phyloP scores from a whole-genome alignment of 2,329 filamentous ascomycete genomes.

The Sordariomycetes sp. region DNA sequence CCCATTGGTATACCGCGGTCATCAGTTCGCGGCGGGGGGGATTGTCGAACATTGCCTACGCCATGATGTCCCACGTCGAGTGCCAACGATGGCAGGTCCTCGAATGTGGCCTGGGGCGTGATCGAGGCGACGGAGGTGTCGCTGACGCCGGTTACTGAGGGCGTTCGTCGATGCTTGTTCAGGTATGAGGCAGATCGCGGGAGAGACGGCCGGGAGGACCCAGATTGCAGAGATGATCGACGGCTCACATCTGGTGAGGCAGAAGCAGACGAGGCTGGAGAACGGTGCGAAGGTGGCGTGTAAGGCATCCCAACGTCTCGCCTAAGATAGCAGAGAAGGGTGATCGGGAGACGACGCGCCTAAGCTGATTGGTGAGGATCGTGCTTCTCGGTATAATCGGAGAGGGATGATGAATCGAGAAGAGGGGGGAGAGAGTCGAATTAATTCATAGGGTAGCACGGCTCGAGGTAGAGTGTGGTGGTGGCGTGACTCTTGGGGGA shows the following conservation, averaged over 20 bases:
- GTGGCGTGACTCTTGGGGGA: too few relatives aligned
- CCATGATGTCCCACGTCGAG: constrained; percentile 12
- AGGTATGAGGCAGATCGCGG: constrained; percentile 60
- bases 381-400: too few relatives aligned
- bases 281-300: constrained; percentile 66
- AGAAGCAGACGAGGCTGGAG: constrained; percentile 49
- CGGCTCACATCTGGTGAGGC: constrained; percentile 49
- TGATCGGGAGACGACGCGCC: not conserved
- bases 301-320: constrained; percentile 62
- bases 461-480: too few relatives aligned
- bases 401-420: too few relatives aligned
- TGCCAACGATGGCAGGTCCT: constrained; percentile 35
- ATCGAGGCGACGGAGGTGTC: constrained; percentile 23
- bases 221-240: constrained; percentile 45
- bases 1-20: constrained; percentile 66
- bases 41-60: constrained; percentile 62
- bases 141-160: constrained; percentile 28
- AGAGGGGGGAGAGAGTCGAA: too few relatives aligned
- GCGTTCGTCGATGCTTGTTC: constrained; percentile 51
- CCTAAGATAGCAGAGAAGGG: not conserved
- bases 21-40: constrained; percentile 72
- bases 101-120: constrained; percentile 40
- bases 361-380: too few relatives aligned
- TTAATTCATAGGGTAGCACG: too few relatives aligned
- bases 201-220: constrained; percentile 41